phyloP scores from a whole-genome alignment of 306 rosid genomes.

The Corylus avellana region DNA sequence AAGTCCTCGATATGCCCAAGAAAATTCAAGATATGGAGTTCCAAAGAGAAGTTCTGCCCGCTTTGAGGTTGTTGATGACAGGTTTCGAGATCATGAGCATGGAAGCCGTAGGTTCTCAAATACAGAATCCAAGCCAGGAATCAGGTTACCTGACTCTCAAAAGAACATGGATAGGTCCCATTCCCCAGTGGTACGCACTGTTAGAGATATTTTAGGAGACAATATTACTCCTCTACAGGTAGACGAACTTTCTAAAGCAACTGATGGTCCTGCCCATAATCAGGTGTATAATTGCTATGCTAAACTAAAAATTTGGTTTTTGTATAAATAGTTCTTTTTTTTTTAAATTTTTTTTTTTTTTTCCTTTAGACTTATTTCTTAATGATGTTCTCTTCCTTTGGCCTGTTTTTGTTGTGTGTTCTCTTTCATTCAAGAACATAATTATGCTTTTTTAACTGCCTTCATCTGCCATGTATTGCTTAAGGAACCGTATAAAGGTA shows the following conservation, averaged over 20 bases:
- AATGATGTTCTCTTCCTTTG: background rate
- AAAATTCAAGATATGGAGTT: constrained; percentile 44
- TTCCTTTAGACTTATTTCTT: background rate
- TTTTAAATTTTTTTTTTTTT: background rate
- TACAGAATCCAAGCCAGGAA: constrained; percentile 43
- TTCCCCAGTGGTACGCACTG: constrained; percentile 27
- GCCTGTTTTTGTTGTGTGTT: background rate
- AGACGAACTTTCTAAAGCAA: constrained; percentile 35
- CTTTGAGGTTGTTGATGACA: constrained; percentile 84
- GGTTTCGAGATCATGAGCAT: constrained; percentile 54
- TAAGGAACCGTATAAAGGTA: background rate
- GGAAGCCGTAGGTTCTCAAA: constrained; percentile 39
- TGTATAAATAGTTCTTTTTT: background rate
- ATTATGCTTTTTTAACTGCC: background rate
- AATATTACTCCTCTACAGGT: constrained; percentile 36
- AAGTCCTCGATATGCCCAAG: constrained; percentile 59
- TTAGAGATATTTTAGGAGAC: constrained; percentile 25
- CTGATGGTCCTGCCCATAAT: constrained; percentile 30
- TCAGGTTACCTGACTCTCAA: constrained; percentile 29
- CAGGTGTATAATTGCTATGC: constrained; percentile 29
- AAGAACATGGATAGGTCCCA: constrained; percentile 30
- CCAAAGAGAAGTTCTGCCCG: constrained; percentile 43
- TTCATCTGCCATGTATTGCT: background rate
- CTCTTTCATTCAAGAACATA: background rate
- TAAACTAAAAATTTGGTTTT: constrained; percentile 11